Base-by-base conservation (phyloP, 768 basidiomycete genomes). In the Solioccasus polychromus region DNA sequence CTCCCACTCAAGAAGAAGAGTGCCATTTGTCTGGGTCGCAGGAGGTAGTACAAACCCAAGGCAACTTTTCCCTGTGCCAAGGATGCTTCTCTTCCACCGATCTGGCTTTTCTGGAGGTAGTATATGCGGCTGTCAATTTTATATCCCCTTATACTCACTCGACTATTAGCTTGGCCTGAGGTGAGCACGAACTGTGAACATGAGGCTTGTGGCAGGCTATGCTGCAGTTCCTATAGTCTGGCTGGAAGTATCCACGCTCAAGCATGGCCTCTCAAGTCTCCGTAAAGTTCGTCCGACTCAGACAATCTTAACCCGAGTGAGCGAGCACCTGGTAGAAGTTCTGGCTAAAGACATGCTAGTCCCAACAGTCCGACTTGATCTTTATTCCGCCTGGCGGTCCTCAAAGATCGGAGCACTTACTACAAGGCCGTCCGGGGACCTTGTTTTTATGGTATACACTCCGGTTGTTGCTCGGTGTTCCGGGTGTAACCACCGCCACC, bases 401-500 rank as follows among this genome's bases (percentile, higher is more conserved):
- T n/a, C n/a, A n/a, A n/a, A n/a, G n/a, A n/a, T n/a, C n/a, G n/a
- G n/a, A n/a, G n/a, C n/a, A n/a, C n/a, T n/a, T n/a, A n/a, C n/a
- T n/a, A n/a, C n/a, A n/a, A n/a, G n/a, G n/a, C n/a, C n/a, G n/a
- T n/a, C n/a, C n/a, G n/a, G n/a, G n/a, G n/a, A n/a, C n/a, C n/a
- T n/a, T n/a, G n/a, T n/a, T n/a, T n/a, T n/a, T n/a, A n/a, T n/a
- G n/a, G n/a, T n/a, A n/a, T n/a, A n/a, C n/a, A 15, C 24, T 9
- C 30, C 22, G 44, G 8, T 15, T 12, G 29, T 28, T 28, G 28
- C 22, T 31, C 17, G 35, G 17, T 34, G 42, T n/a, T 24, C 26
- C 35, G 38, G 39, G n/a, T 20, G 20, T 50, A 14, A 49, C 45
- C 23, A 18, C 42, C 37, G 17, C 28, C 30, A 32, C 50, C 17